phyloP scores from a whole-genome alignment of 768 basidiomycete genomes.

The Udeniomyces megalosporus region DNA sequence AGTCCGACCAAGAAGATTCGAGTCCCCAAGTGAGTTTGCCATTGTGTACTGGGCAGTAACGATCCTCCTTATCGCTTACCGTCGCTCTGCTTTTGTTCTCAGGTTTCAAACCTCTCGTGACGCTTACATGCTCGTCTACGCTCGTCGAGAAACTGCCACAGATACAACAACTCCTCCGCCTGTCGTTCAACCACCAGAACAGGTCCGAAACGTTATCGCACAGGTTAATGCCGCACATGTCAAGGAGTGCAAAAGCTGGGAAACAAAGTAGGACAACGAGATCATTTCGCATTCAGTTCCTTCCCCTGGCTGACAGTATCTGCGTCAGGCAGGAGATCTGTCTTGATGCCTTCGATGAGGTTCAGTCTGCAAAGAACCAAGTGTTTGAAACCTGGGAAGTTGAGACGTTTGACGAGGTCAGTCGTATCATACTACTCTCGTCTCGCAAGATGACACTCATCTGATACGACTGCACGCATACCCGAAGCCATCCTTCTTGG shows the following conservation, averaged over 20 bases:
- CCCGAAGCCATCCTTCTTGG: neutral
- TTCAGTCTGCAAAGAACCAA: conserved; percentile 38
- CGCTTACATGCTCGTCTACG: conserved; percentile 91
- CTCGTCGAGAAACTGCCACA: conserved; percentile 30
- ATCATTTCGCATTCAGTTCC: conserved; percentile 6
- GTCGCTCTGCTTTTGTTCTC: neutral
- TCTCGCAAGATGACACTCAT: neutral
- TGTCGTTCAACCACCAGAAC: neutral
- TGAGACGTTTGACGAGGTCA: neutral
- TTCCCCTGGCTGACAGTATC: conserved; percentile 33
- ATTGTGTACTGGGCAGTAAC: neutral
- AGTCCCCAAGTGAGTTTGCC: neutral
- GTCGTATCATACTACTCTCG: neutral
- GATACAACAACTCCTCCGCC: conserved; percentile 8
- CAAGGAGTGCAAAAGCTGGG: conserved; percentile 39
- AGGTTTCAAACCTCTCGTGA: conserved; percentile 44
- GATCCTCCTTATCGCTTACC: too few species aligned
- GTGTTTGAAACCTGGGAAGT: conserved; percentile 2
- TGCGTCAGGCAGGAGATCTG: conserved; percentile 7
- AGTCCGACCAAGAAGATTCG: neutral
- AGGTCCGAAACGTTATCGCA: neutral
- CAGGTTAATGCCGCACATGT: conserved; percentile 42
- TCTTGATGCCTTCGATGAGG: conserved; percentile 35
- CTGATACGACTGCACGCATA: neutral
- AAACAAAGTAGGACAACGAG: conserved; percentile 34